Conservation (phyloP, 139 green algal genomes). For the Diplosphaera chodatii region DNA sequence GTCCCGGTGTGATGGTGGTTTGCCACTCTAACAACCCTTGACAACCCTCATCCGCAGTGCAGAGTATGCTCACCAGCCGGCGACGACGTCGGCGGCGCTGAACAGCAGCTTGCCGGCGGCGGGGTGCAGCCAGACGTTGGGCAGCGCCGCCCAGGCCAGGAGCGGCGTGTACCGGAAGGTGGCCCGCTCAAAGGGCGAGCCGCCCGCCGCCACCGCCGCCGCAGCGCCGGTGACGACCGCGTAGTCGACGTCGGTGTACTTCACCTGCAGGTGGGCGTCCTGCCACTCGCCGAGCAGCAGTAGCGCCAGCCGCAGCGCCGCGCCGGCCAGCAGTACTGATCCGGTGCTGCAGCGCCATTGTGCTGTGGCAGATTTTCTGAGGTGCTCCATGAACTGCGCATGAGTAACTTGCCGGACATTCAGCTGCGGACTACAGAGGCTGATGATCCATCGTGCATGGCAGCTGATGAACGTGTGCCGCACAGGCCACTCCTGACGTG, state of each 20-base stretch:
- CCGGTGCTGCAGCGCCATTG: not conserved
- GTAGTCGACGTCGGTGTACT: slow-evolving; percentile 94
- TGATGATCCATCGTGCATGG: too few species aligned
- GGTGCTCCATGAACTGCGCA: too few species aligned
- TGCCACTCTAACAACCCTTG: not conserved
- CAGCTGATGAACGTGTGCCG: too few species aligned
- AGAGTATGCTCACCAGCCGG: slow-evolving; percentile 26
- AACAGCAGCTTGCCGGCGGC: slow-evolving; percentile 89
- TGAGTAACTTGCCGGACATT: too few species aligned
- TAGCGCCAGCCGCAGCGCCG: slow-evolving; percentile 38
- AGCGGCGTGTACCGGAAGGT: slow-evolving; percentile 86
- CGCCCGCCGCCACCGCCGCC: slow-evolving; percentile 16
- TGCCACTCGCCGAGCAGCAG: slow-evolving; percentile 57
- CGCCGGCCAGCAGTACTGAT: not conserved
- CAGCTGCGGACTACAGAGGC: too few species aligned
- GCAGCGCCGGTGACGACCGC: slow-evolving; percentile 65
- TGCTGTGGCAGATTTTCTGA: too few species aligned
- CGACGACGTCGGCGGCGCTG: slow-evolving; percentile 54
- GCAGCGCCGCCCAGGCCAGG: slow-evolving; percentile 74
- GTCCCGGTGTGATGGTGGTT: not conserved
- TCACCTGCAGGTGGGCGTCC: slow-evolving; percentile 52
- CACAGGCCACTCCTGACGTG: too few species aligned
- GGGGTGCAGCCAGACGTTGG: slow-evolving; percentile 65
- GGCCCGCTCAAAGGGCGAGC: slow-evolving; percentile 34
- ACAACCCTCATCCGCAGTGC: not conserved